A percentile compares a stretch with the other conserved stretches of the same genome.
Evolutionary conservation across 352 stramenopile genomes (phyloP).

Genomic region (Phytophthora litchii): DNA sequence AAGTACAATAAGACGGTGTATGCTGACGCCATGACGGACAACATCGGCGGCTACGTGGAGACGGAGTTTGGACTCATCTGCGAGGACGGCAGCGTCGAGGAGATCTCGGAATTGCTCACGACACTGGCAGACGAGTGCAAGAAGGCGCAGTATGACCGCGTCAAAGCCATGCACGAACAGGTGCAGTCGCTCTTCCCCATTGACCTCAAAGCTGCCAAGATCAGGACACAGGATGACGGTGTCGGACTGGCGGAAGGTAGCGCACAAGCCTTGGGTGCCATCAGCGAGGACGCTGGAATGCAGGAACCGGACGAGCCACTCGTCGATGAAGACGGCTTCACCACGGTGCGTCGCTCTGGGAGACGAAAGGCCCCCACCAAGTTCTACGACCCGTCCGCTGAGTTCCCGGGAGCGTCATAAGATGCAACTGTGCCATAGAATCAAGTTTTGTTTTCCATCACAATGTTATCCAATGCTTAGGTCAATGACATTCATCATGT

Average conservation of each 20-base stretch:
- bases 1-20: constrained; percentile 82
- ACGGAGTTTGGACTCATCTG: constrained; percentile 77
- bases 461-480: not conserved
- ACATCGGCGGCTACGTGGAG: constrained; percentile 79
- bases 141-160: constrained; percentile 67
- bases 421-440: constrained; percentile 34
- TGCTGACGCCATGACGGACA: constrained; percentile 69
- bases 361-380: constrained; percentile 70
- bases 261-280: constrained; percentile 24
- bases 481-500: constrained; percentile 3
- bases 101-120: constrained; percentile 69
- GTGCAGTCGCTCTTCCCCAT: constrained; percentile 78
- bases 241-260: constrained; percentile 18
- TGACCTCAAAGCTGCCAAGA: constrained; percentile 79
- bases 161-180: constrained; percentile 75
- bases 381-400: constrained; percentile 72
- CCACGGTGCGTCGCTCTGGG: constrained; percentile 70
- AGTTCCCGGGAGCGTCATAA: constrained; percentile 84
- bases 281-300: constrained; percentile 39
- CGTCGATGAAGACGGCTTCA: constrained; percentile 81
- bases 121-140: constrained; percentile 81
- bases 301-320: constrained; percentile 31
- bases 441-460: constrained; percentile 26
- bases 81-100: constrained; percentile 80
- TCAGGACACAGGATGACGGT: constrained; percentile 50